Evolutionary conservation across 768 basidiomycete species (phyloP), one percentile per base, ranked within the genome.

Genomic region (Termitomyces titanicus): DNA sequence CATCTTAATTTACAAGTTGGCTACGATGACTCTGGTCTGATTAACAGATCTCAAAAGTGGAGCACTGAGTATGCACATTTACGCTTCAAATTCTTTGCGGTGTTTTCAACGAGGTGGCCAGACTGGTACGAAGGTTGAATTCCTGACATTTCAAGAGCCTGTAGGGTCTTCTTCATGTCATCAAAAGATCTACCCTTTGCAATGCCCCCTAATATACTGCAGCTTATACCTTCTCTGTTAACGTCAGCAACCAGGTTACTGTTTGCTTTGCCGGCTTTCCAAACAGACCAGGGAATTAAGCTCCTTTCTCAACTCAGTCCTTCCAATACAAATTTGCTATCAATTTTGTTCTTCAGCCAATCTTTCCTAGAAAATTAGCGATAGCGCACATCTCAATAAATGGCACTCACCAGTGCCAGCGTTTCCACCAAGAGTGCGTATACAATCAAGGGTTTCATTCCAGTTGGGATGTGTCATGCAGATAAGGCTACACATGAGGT

Each of bases 241-340:
- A 67, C 59, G 29, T 71, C 62, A 0, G 58, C 47, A 40, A 66
- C 61, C 0, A 69, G 17, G 39, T 72, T 72, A 7, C 55, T 69
- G 9, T 58, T 67, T 1, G 38, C 22, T 11, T 67, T 52, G 0
- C 64, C 65, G 4, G 56, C 61, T 17, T 58, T 43, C 70, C 69
- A 72, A 0, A 72, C 56, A 8, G 33, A 33, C 10, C 33, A 18
- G 0, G 66, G 67, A 13, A 72, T 69, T n/a, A 51, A 61, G 39
- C 68, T 68, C 20, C 58, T 61, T 38, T 62, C 63, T 69, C 69
- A 72, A 53, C 69, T 70, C 10, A 72, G 56, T 0, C 47, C 69
- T 5, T 60, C 37, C 20, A 68, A 61, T 0, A 60, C 66, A 51
- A 70, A 72, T 18, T 63, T 55, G n/a, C 59, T 56, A 3, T 58